phyloP scores from a whole-genome alignment of 2,329 filamentous ascomycete genomes.

The Colletotrichum gigasporum region DNA sequence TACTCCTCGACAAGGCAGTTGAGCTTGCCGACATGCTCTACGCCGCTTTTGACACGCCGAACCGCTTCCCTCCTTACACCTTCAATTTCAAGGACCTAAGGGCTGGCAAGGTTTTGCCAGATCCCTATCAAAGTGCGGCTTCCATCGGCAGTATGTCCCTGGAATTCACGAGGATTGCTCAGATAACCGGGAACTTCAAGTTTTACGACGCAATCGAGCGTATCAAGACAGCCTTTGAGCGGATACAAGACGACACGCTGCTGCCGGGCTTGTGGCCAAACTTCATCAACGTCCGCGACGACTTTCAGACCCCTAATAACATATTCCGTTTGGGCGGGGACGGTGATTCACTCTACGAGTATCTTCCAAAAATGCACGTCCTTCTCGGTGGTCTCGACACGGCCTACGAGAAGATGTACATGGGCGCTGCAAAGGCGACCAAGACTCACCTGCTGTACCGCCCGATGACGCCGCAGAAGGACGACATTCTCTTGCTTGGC shows the following conservation, averaged over 20 bases:
- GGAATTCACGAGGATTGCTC: conserved; percentile 78
- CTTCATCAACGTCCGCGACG: conserved; percentile 65
- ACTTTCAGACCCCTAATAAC: conserved; percentile 44
- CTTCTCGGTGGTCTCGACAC: conserved; percentile 65
- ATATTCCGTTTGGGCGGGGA: conserved; percentile 49
- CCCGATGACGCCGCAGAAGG: conserved; percentile 65
- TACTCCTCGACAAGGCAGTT: conserved; percentile 68
- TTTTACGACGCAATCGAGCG: conserved; percentile 78
- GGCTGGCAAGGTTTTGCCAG: conserved; percentile 19
- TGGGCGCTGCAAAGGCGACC: conserved; percentile 62
- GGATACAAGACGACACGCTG: conserved; percentile 70
- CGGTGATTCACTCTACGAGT: conserved; percentile 54
- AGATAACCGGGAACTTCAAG: conserved; percentile 76
- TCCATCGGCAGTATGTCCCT: conserved; percentile 72
- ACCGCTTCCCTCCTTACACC: conserved; percentile 64
- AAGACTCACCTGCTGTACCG: conserved; percentile 69
- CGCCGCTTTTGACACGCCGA: conserved; percentile 73
- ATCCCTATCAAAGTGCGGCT: conserved; percentile 50
- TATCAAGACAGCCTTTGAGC: conserved; percentile 73
- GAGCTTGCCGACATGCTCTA: conserved; percentile 73
- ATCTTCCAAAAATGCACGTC: conserved; percentile 56
- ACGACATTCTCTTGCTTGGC: conserved; percentile 64
- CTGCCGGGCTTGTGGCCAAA: conserved; percentile 81
- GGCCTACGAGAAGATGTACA: conserved; percentile 66
- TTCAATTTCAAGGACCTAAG: conserved; percentile 31